Percentiles rank a stretch among this genome's conserved stretches.
These are phyloP conservation scores for Rugonectria rugulosa DNA, from an alignment of 2,329 filamentous ascomycete species.

Conservation along the genomic window DNA sequence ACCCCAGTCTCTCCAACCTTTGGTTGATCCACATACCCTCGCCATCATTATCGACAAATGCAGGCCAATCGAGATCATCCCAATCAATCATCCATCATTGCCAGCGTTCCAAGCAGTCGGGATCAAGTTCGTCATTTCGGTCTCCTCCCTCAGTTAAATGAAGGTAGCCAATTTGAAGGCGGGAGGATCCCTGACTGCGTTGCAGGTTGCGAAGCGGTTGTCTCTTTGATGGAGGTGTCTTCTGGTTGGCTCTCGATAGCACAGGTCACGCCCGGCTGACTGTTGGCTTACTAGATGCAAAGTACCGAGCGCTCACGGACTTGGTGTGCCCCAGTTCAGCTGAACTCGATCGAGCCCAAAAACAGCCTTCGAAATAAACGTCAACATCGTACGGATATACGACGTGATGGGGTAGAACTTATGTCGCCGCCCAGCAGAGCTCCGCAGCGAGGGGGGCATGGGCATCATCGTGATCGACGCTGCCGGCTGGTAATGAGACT, in stretches of 20 bases:
- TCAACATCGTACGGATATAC: not conserved
- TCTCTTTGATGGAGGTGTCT: too few species aligned
- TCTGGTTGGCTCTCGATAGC: too few species aligned
- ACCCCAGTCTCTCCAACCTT: not conserved
- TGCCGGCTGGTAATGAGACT: constrained; percentile 24
- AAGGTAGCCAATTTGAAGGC: not conserved
- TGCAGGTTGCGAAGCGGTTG: not conserved
- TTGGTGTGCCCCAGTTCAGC: too few species aligned
- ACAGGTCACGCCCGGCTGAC: too few species aligned
- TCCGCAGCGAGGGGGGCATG: constrained; percentile 7
- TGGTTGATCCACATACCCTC: constrained; percentile 19
- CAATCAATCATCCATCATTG: not conserved
- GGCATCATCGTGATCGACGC: constrained; percentile 19
- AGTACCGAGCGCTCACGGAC: too few species aligned
- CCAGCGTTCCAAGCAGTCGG: constrained; percentile 16
- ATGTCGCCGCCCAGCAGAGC: constrained; percentile 3
- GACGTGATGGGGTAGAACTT: constrained; percentile 1
- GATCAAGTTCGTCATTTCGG: constrained; percentile 6
- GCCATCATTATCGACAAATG: constrained; percentile 20
- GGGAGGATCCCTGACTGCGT: not conserved
- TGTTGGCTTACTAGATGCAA: too few species aligned
- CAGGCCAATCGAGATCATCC: constrained; percentile 22
- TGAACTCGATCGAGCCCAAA: too few species aligned
- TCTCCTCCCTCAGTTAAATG: not conserved
- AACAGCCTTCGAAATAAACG: too few species aligned